phyloP scores from a whole-genome alignment of 1,139 yeast genomes.

The Yamadazyma oceani region DNA sequence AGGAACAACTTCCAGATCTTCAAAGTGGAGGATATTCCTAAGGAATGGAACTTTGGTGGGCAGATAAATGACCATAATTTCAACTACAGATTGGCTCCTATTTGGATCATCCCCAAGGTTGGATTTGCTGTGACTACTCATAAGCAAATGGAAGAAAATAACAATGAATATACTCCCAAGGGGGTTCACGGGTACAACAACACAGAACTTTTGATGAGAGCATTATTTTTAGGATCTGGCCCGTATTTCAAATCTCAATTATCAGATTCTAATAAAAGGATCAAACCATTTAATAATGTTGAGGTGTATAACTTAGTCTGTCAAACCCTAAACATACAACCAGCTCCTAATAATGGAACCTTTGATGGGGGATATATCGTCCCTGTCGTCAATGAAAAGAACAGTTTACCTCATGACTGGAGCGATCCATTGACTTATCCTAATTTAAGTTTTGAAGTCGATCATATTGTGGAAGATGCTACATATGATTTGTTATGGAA shows the following conservation, averaged over 20 bases:
- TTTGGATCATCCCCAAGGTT: slow-evolving; percentile 81
- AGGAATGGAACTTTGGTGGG: slow-evolving; percentile 68
- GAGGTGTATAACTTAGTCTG: slow-evolving; percentile 77
- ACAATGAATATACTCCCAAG: slow-evolving; percentile 54
- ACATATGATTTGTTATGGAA: slow-evolving; percentile 55
- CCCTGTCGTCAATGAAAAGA: slow-evolving; percentile 22
- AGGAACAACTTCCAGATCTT: slow-evolving; percentile 34
- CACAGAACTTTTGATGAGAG: slow-evolving; percentile 76
- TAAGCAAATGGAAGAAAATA: slow-evolving; percentile 51
- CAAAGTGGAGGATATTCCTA: slow-evolving; percentile 59
- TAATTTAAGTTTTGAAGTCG: slow-evolving; percentile 50
- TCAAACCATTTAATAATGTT: slow-evolving; percentile 68
- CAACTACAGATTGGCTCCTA: slow-evolving; percentile 70
- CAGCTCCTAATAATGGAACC: slow-evolving; percentile 65
- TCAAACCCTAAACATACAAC: slow-evolving; percentile 57
- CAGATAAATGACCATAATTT: slow-evolving; percentile 37
- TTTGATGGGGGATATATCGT: slow-evolving; percentile 12
- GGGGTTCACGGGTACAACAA: slow-evolving; percentile 89
- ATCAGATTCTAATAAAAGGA: slow-evolving; percentile 24
- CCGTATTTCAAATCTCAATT: slow-evolving; percentile 59
- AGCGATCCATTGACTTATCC: slow-evolving; percentile 57
- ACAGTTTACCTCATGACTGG: slow-evolving; percentile 53
- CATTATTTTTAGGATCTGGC: slow-evolving; percentile 76
- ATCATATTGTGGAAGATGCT: slow-evolving; percentile 46
- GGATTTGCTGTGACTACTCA: slow-evolving; percentile 78